Evolutionary conservation across 208 protist genomes (phyloP).

Genomic region (Sergeia podlipaevii): DNA sequence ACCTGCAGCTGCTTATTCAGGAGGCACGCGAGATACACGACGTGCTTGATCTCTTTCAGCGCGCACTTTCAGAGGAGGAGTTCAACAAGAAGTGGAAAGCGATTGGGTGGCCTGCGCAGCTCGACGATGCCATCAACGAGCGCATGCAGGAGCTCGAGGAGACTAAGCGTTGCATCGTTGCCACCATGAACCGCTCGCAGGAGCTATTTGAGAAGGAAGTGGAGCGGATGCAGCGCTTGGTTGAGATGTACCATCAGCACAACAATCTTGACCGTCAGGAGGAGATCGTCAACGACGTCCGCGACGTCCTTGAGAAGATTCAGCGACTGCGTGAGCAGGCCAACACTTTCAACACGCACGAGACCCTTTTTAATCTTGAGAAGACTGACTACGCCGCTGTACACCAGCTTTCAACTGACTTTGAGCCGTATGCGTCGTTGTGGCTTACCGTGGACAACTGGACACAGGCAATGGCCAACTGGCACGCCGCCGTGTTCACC

Average conservation of each 20-base stretch:
- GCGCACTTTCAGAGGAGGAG: conserved; percentile 86
- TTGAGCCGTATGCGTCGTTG: conserved; percentile 95
- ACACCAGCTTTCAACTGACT: conserved; percentile 86
- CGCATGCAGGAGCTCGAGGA: conserved; percentile 92
- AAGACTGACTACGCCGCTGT: conserved; percentile 93
- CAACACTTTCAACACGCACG: conserved; percentile 93
- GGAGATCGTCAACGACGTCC: conserved; percentile 92
- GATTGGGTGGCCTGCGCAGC: conserved; percentile 85
- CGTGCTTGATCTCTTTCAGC: conserved; percentile 92
- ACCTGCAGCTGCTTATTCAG: conserved; percentile 66
- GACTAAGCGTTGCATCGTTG: conserved; percentile 82
- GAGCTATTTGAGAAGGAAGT: conserved; percentile 84
- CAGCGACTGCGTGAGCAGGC: conserved; percentile 75
- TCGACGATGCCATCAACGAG: conserved; percentile 89
- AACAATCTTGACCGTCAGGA: conserved; percentile 74
- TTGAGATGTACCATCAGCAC: conserved; percentile 88
- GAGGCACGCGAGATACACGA: conserved; percentile 78
- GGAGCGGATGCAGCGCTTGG: conserved; percentile 58
- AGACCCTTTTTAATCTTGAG: conserved; percentile 93
- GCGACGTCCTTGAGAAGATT: conserved; percentile 82
- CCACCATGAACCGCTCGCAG: conserved; percentile 80
- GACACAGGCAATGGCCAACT: conserved; percentile 65
- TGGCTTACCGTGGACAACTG: conserved; percentile 94
- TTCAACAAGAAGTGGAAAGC: conserved; percentile 93
- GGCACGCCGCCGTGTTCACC: conserved; percentile 80